Evolutionary conservation across 2,329 filamentous ascomycete genomes (phyloP).

Genomic region (Ceratocystis harringtonii): DNA sequence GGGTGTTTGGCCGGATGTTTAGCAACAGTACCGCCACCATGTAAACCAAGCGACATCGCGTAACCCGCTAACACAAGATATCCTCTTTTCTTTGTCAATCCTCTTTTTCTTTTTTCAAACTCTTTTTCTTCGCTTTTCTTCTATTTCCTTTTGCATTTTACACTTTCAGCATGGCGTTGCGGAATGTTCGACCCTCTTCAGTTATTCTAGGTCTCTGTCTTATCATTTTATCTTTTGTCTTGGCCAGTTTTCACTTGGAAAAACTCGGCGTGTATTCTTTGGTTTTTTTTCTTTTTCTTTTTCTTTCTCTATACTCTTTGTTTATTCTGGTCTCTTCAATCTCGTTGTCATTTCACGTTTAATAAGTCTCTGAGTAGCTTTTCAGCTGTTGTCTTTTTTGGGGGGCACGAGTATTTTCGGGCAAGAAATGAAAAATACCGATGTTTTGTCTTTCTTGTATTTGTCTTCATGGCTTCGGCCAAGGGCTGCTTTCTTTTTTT

Average conservation of each 20-base stretch:
- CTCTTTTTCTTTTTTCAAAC: background rate
- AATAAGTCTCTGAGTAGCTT: background rate
- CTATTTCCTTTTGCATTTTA: background rate
- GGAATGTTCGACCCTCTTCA: background rate
- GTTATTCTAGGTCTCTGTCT: background rate
- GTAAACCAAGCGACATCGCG: conserved; percentile 19
- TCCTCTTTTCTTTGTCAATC: background rate
- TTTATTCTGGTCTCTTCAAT: background rate
- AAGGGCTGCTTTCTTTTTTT: background rate
- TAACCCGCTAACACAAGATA: background rate
- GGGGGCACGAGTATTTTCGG: background rate
- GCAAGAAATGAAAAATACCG: background rate
- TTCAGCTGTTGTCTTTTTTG: background rate
- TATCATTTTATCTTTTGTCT: background rate
- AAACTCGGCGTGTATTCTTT: background rate
- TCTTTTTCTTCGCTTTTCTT: conserved; percentile 5
- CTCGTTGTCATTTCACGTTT: conserved; percentile 1
- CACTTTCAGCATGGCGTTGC: conserved; percentile 1
- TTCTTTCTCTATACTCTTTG: background rate
- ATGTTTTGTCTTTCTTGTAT: background rate
- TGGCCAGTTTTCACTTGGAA: background rate
- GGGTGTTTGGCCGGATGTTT: conserved; percentile 41
- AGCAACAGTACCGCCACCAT: conserved; percentile 30
- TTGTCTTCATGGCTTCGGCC: no score
- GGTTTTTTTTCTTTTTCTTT: background rate